These are phyloP conservation scores for Pyricularia grisea DNA, from an alignment of 2,329 filamentous ascomycete species.

Conservation along the genomic window DNA sequence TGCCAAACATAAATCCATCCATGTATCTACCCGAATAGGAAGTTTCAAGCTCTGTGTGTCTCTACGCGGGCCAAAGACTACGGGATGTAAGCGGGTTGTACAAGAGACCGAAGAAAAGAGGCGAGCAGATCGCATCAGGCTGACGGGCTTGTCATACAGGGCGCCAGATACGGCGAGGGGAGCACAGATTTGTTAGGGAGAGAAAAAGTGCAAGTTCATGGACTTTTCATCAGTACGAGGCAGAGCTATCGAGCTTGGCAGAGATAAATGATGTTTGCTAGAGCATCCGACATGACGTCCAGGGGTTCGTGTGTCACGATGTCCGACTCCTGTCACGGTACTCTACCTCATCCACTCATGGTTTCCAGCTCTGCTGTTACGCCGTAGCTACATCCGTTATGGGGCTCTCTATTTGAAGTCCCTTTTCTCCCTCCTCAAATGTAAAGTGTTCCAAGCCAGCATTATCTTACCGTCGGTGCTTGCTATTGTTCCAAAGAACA, in stretches of 20 bases:
- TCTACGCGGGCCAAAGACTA: background rate
- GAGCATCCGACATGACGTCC: background rate
- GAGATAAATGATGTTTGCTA: background rate
- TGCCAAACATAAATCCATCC: no score
- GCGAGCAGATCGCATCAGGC: background rate
- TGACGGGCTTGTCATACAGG: background rate
- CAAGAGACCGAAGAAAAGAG: background rate
- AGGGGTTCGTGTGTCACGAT: background rate
- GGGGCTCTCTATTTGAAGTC: background rate
- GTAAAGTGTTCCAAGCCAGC: background rate
- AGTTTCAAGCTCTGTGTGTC: no score
- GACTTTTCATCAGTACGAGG: background rate
- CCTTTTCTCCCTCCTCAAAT: background rate
- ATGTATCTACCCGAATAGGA: no score
- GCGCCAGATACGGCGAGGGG: background rate
- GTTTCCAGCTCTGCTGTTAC: background rate
- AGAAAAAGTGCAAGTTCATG: background rate
- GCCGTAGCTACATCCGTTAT: background rate
- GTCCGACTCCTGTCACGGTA: background rate
- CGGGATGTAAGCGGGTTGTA: background rate
- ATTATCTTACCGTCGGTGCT: background rate
- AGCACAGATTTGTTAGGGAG: background rate
- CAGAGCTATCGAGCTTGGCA: background rate
- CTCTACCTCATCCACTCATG: background rate
- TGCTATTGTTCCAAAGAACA: background rate